These are phyloP conservation scores for Amanita phalloides DNA, from an alignment of 768 basidiomycete genomes.

Conservation along the genomic window DNA sequence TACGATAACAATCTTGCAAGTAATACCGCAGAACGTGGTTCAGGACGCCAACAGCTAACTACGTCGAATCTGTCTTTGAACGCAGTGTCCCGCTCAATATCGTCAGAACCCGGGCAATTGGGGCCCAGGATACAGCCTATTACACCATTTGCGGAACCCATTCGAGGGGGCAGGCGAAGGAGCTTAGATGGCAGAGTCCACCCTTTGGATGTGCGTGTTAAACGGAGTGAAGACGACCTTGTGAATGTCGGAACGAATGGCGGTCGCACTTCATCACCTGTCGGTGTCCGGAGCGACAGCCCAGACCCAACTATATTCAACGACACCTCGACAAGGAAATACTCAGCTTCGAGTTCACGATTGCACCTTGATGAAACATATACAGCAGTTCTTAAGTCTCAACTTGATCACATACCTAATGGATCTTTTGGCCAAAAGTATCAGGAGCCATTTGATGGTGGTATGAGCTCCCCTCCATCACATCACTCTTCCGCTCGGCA, in stretches of 20 bases:
- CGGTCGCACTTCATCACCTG: conserved; percentile 8
- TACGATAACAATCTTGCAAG: conserved; percentile 9
- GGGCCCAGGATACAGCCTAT: conserved; percentile 34
- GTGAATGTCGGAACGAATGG: conserved; percentile 2
- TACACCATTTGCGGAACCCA: conserved; percentile 14
- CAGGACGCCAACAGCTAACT: conserved; percentile 10
- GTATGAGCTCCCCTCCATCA: neutral
- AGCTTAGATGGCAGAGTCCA: conserved; percentile 37
- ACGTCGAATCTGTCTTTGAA: conserved; percentile 16
- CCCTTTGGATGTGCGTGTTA: conserved; percentile 26
- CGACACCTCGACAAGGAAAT: neutral
- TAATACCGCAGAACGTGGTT: conserved; percentile 8
- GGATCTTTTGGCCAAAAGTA: neutral
- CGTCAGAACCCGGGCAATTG: conserved; percentile 10
- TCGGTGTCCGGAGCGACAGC: conserved; percentile 5
- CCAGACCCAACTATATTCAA: conserved; percentile 10
- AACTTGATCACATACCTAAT: neutral
- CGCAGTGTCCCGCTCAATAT: neutral
- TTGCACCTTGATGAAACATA: neutral
- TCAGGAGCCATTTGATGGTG: neutral
- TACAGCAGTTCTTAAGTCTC: neutral
- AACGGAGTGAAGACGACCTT: conserved; percentile 14
- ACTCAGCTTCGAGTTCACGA: neutral
- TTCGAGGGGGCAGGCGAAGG: conserved; percentile 21
- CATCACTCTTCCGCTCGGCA: neutral